Evolutionary conservation across 352 stramenopile genomes (phyloP), one percentile per base, ranked within the genome.

Genomic region (Phytopythium sindhum): DNA sequence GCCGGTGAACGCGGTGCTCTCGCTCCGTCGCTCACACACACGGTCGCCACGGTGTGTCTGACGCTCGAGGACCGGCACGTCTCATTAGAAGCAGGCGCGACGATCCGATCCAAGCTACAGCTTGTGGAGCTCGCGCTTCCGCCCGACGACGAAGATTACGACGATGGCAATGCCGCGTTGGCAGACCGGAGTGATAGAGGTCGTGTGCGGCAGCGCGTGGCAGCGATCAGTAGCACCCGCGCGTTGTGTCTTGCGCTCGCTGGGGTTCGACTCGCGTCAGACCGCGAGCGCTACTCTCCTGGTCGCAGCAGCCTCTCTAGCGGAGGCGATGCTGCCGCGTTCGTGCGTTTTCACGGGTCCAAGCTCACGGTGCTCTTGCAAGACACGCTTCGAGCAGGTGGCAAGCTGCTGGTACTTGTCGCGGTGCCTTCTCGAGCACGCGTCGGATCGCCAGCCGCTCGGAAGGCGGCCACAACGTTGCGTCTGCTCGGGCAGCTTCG

Each of bases 281-380:
- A 61, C 4, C 55, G 53, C 5, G n/a, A n/a, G 5, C 53, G 35
- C 14, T 45, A 31, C 31, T 60, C 53, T 21, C 53, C 53, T 12
- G 21, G 53, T 60, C 53, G 35, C 35, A 23, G 9, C 12, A 37
- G 24, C 12, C 6, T 10, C 24, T 31, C 14, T 4, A 37, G 24
- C 7, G 15, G 26, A 23, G 48, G 24, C 11, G 53, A 48, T 5
- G 53, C 35, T 8, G 64, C 70, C n/a, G 54, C 76, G 26, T 90
- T 88, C 47, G 80, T 93, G 14, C 80, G 84, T 12, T 93, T 91
- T 57, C 81, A 93, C 68, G 80, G 78, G 61, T 91, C 84, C 57
- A 91, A 93, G 60, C 80, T 93, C 54, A 93, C 84, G 2, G 77
- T 91, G 28, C 60, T 93, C 31, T 70, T 93, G 33, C 84, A 93